These are phyloP conservation scores for Curvularia sp. DNA, from an alignment of 2,329 filamentous ascomycete genomes.

Conservation along the genomic window DNA sequence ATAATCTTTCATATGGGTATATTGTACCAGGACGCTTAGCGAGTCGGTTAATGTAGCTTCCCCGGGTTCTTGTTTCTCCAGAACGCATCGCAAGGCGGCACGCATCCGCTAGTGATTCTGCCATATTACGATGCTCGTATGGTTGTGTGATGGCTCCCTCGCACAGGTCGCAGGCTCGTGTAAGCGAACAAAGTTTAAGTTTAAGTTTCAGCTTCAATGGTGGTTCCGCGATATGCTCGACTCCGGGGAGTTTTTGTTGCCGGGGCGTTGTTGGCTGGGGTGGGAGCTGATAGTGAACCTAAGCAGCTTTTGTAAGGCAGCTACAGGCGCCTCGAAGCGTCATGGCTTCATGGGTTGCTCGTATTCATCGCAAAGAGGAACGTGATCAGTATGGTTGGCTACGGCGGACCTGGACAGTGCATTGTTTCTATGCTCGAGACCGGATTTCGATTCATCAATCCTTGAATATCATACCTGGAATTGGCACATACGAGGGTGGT, in stretches of 20 bases:
- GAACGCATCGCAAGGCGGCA: constrained; percentile 7
- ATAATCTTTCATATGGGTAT: constrained; percentile 23
- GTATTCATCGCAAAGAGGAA: neutral
- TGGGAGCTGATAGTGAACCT: neutral
- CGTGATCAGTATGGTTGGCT: neutral
- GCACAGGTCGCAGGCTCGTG: neutral
- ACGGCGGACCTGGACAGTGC: neutral
- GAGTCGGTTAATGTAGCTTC: constrained; percentile 22
- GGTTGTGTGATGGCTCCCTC: neutral
- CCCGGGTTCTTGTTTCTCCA: constrained; percentile 5
- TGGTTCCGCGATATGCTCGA: neutral
- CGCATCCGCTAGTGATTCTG: constrained; percentile 15
- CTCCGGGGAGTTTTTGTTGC: neutral
- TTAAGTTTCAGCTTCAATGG: neutral
- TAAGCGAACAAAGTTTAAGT: no score
- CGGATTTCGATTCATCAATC: neutral
- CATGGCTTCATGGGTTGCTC: neutral
- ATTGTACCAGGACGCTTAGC: constrained; percentile 22
- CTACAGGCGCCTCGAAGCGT: neutral
- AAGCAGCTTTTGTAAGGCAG: neutral
- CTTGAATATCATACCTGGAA: neutral
- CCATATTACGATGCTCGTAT: constrained; percentile 26
- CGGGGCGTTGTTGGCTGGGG: neutral
- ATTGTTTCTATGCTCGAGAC: neutral
- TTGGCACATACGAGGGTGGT: neutral